Conservation (phyloP, 1,139 yeast species). For the Candida neerlandica region DNA sequence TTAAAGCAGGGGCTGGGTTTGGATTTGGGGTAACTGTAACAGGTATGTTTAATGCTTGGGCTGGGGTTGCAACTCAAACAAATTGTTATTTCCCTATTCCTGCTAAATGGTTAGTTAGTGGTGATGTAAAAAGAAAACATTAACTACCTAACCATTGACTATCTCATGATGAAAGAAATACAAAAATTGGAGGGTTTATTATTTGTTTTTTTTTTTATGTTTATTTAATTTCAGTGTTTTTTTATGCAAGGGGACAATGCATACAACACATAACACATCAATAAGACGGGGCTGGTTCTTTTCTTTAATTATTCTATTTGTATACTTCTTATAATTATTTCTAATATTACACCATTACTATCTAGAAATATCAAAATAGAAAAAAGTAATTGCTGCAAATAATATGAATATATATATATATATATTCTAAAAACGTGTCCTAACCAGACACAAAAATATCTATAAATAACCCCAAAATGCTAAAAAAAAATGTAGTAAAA, state of each 20-base stretch:
- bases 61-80: constrained; percentile 68
- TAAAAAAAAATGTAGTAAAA: too few relatives aligned
- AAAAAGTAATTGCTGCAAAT: background rate
- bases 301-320: background rate
- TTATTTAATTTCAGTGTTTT: background rate
- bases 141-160: too few relatives aligned
- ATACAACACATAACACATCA: background rate
- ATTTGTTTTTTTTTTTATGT: too few relatives aligned
- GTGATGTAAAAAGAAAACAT: background rate
- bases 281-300: background rate
- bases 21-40: constrained; percentile 57
- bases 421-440: too few relatives aligned
- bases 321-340: background rate
- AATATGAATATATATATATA: too few relatives aligned
- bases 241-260: background rate
- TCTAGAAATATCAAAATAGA: background rate
- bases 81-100: constrained; percentile 52
- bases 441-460: background rate
- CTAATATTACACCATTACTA: background rate
- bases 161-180: too few relatives aligned
- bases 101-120: background rate
- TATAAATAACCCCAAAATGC: too few relatives aligned
- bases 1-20: constrained; percentile 70
- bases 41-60: constrained; percentile 49
- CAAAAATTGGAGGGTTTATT: too few relatives aligned